These are phyloP conservation scores for Quercus phellos DNA, from an alignment of 331 rosid genomes.

Conservation along the genomic window DNA sequence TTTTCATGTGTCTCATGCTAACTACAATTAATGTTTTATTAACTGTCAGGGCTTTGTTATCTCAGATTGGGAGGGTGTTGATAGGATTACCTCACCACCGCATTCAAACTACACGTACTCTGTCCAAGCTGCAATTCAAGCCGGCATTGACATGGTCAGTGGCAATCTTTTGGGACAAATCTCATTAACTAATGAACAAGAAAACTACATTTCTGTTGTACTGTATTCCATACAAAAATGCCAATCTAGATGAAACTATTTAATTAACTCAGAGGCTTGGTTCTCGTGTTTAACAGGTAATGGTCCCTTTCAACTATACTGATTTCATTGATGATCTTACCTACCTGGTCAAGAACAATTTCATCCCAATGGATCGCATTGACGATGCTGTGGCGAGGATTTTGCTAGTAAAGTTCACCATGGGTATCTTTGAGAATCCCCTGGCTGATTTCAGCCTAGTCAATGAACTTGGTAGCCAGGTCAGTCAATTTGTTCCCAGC, in stretches of 20 bases:
- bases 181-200: constrained; percentile 1
- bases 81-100: constrained; percentile 69
- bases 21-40: constrained; percentile 1
- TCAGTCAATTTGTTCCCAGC: constrained; percentile 15
- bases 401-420: constrained; percentile 79
- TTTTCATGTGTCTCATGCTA: constrained; percentile 6
- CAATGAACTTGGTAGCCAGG: constrained; percentile 96
- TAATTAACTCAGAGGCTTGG: constrained; percentile 12
- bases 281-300: constrained; percentile 54
- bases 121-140: constrained; percentile 70
- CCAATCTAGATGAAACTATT: constrained; percentile 4
- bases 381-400: constrained; percentile 87
- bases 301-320: constrained; percentile 66
- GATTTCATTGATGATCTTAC: constrained; percentile 77
- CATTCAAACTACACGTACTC: constrained; percentile 83
- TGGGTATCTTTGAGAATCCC: constrained; percentile 90
- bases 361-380: constrained; percentile 80
- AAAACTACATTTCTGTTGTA: background rate
- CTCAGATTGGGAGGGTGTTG: constrained; percentile 97
- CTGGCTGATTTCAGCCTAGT: constrained; percentile 79
- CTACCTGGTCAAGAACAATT: constrained; percentile 59
- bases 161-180: constrained; percentile 13
- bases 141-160: constrained; percentile 95
- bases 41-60: constrained; percentile 88
- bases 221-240: constrained; percentile 17